Evolutionary conservation across 23 red algal genomes (phyloP).

Genomic region (Gracilaria gracilis): DNA sequence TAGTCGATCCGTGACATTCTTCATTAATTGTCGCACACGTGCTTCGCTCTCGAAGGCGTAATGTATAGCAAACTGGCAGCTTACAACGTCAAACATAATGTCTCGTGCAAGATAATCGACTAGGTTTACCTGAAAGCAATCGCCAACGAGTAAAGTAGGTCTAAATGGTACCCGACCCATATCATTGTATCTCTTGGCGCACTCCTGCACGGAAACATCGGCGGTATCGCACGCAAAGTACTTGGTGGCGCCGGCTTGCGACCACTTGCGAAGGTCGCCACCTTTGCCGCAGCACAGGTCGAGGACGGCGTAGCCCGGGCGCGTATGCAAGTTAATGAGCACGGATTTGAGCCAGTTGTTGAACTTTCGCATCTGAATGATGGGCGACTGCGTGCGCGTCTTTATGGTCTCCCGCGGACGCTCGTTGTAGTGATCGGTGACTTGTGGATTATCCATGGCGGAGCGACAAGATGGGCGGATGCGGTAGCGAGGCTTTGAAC

Average conservation of each 20-base stretch:
- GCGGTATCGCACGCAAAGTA: constrained; percentile 90
- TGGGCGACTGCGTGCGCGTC: constrained; percentile 65
- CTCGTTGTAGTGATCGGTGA: constrained; percentile 88
- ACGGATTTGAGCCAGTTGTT: constrained; percentile 99
- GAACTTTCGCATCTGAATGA: constrained; percentile 86
- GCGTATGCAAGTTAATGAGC: constrained; percentile 86
- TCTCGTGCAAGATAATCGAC: constrained; percentile 19
- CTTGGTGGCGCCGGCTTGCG: constrained; percentile 19
- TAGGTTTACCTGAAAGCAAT: constrained; percentile 74
- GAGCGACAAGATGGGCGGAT: too few species aligned
- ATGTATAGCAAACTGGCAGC: constrained; percentile 98
- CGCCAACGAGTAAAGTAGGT: constrained; percentile 78
- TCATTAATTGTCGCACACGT: constrained; percentile 83
- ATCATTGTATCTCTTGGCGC: constrained; percentile 74
- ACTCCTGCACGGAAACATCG: constrained; percentile 72
- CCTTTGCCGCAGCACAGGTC: constrained; percentile 97
- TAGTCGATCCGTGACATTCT: constrained; percentile 85
- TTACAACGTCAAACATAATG: constrained; percentile 88
- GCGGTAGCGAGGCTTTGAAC: too few species aligned
- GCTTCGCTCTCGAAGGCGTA: constrained; percentile 95
- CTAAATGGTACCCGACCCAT: constrained; percentile 60
- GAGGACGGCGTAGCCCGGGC: constrained; percentile 85
- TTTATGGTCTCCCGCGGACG: constrained; percentile 60
- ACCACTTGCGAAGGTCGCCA: constrained; percentile 94
- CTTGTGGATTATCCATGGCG: constrained; percentile 72